Evolutionary conservation across 768 basidiomycete genomes (phyloP), one percentile per base, ranked within the genome.

Genomic region (Cystofilobasidium capitatum): DNA sequence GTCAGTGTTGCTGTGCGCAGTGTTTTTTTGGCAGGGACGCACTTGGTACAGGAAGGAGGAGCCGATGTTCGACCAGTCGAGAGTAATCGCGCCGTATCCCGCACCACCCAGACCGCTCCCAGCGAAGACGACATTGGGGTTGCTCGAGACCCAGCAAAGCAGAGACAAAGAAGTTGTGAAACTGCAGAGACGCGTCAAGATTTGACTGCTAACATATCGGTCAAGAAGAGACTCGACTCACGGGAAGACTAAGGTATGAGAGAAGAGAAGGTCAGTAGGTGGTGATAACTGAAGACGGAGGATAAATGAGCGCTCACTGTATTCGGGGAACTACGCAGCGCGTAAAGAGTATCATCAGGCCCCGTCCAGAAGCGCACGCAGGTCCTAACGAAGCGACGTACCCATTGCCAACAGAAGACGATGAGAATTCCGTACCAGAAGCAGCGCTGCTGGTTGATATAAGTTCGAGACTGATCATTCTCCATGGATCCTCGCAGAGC

Each of bases 1-100:
- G n/a, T n/a, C n/a, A n/a, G n/a, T n/a, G n/a, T n/a, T n/a, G n/a
- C n/a, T n/a, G n/a, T n/a, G n/a, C n/a, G n/a, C n/a, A n/a, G n/a
- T n/a, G n/a, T n/a, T n/a, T n/a, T n/a, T n/a, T n/a, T n/a, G n/a
- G n/a, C n/a, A n/a, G n/a, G n/a, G n/a, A n/a, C n/a, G n/a, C n/a
- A n/a, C n/a, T n/a, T n/a, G n/a, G 61, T 62, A 62, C n/a, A 62
- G 26, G 42, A 45, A 45, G 20, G 61, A 47, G 4, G 42, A 45
- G 33, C 61, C 61, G 45, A 62, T 62, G 61, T 62, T 62, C 1
- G 61, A 62, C 61, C 61, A 62, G 29, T 62, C 42, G 24, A 62
- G 31, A 26, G 61, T 62, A 17, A 62, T 45, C 22, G 20, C 39
- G 0, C 35, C 17, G 42, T 24, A 45, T 2, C 61, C 61, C 10